phyloP scores from a whole-genome alignment of 306 rosid genomes.

The Prunus padus region DNA sequence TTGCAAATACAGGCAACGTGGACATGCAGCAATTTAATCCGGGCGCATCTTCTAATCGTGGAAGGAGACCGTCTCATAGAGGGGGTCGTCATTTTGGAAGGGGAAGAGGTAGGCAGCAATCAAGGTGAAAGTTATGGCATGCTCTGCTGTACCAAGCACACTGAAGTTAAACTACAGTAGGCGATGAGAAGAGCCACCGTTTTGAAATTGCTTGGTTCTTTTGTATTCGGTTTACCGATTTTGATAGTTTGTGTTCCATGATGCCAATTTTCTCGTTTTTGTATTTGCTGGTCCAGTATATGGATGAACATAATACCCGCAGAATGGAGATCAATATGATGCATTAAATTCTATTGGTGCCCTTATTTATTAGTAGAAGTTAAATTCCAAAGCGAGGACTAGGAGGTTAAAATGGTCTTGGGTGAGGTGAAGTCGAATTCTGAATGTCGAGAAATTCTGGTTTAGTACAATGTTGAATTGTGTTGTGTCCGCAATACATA shows the following conservation, averaged over 20 bases:
- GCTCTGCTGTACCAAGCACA: neutral
- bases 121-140: conserved; percentile 31
- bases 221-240: neutral
- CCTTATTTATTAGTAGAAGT: neutral
- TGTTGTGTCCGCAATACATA: no score
- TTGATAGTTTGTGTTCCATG: neutral
- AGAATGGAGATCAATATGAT: neutral
- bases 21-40: conserved; percentile 45
- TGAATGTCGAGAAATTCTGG: neutral
- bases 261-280: neutral
- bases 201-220: conserved; percentile 11
- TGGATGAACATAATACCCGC: neutral
- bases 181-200: conserved; percentile 16
- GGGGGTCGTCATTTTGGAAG: conserved; percentile 41
- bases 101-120: conserved; percentile 55
- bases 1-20: conserved; percentile 27
- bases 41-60: conserved; percentile 44
- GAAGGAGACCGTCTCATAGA: conserved; percentile 45
- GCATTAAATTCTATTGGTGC: neutral
- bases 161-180: neutral
- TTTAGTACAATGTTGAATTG: neutral
- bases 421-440: neutral
- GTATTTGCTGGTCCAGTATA: neutral
- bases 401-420: neutral
- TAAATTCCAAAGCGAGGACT: no score